A percentile compares a stretch with the other conserved stretches of the same genome.
Conservation (phyloP, 1,139 yeast species). For the Petasospora fabianii region DNA sequence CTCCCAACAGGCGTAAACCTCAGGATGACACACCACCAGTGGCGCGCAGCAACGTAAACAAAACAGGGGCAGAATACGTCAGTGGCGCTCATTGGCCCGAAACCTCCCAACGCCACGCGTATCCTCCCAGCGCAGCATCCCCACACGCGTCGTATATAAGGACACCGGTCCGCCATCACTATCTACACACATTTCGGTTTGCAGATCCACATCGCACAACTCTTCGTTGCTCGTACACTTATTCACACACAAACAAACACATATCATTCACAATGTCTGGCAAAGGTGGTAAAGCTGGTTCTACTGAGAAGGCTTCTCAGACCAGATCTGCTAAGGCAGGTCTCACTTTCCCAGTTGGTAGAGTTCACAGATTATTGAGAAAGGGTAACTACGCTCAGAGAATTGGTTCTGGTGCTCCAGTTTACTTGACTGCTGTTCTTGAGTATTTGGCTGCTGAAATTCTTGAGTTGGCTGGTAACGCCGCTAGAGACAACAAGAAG, state of each 20-base stretch:
- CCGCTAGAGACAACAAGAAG: slow-evolving; percentile 97
- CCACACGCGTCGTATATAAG: slow-evolving; percentile 66
- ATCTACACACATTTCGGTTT: background rate
- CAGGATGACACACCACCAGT: background rate
- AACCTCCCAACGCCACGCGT: slow-evolving; percentile 93
- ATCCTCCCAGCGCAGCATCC: background rate
- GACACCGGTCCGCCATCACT: slow-evolving; percentile 56
- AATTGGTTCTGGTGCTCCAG: slow-evolving; percentile 98
- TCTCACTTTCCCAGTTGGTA: slow-evolving; percentile 98
- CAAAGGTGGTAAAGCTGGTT: slow-evolving; percentile 96
- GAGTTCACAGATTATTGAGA: slow-evolving; percentile 96
- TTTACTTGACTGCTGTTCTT: slow-evolving; percentile 91
- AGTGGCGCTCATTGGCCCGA: background rate
- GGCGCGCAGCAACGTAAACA: slow-evolving; percentile 1
- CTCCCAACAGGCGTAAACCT: slow-evolving; percentile 3
- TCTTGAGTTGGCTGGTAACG: slow-evolving; percentile 97
- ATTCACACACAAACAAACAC: background rate
- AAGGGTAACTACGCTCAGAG: slow-evolving; percentile 99
- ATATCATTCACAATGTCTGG: slow-evolving; percentile 81
- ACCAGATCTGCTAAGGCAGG: slow-evolving; percentile 99
- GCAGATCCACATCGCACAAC: slow-evolving; percentile 88
- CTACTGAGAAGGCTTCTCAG: slow-evolving; percentile 90
- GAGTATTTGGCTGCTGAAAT: slow-evolving; percentile 97
- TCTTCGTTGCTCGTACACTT: slow-evolving; percentile 3
- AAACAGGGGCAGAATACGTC: background rate